phyloP scores from a whole-genome alignment of 2,329 filamentous ascomycete species.

The Ophiocordyceps polyrhachis-furcata region DNA sequence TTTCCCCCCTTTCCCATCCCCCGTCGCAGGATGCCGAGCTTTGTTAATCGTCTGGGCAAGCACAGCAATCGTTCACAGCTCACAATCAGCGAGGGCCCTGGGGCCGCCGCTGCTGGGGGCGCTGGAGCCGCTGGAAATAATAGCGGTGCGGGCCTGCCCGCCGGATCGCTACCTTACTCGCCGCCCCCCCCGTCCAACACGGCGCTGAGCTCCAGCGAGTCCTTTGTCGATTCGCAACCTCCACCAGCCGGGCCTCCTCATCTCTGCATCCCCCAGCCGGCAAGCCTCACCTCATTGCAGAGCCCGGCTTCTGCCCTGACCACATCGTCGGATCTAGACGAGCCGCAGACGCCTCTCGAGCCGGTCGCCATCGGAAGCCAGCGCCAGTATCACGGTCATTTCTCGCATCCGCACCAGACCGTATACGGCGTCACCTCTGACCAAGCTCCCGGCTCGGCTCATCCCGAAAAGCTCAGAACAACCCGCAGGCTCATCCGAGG shows the following conservation, averaged over 20 bases:
- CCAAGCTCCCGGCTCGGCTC: conserved; percentile 5
- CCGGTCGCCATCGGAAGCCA: conserved; percentile 6
- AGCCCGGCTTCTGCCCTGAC: conserved; percentile 8
- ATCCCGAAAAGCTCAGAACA: conserved; percentile 5
- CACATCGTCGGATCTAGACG: background rate
- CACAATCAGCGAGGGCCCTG: conserved; percentile 25
- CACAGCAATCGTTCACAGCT: conserved; percentile 39
- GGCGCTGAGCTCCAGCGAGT: conserved; percentile 27
- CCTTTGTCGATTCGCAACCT: conserved; percentile 18
- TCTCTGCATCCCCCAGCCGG: conserved; percentile 12
- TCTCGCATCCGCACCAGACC: background rate
- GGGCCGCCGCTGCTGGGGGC: background rate
- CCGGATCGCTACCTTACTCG: conserved; percentile 7
- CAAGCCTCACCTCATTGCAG: conserved; percentile 13
- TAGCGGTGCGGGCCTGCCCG: conserved; percentile 7
- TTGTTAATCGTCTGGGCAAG: conserved; percentile 35
- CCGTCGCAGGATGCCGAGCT: conserved; percentile 26
- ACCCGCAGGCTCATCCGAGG: conserved; percentile 35
- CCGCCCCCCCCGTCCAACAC: conserved; percentile 7
- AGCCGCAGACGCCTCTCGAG: conserved; percentile 14
- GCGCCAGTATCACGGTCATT: background rate
- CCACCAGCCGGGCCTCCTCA: conserved; percentile 6
- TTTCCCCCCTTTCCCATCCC: background rate
- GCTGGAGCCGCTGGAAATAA: background rate
- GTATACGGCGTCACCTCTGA: conserved; percentile 1